Conservation (phyloP, 164 flowering plant species). For the Echeveria elegans region DNA sequence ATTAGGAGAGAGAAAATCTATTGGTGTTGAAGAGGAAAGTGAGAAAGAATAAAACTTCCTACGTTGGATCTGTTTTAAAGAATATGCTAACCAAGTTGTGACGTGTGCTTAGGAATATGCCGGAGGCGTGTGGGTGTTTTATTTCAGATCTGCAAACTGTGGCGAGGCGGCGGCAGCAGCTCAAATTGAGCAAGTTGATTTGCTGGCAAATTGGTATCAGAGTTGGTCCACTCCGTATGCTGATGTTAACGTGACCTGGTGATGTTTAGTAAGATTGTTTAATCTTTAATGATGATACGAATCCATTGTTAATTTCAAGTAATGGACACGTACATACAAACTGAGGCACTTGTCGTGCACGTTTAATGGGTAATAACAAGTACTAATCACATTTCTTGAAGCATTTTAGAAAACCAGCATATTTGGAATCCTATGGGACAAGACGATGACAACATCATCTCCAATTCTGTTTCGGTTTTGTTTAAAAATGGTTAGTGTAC, state of each 20-base stretch:
- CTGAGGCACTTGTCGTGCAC: neutral
- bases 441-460: neutral
- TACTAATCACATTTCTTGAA: neutral
- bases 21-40: neutral
- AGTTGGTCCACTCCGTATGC: neutral
- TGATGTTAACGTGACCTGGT: neutral
- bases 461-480: no score
- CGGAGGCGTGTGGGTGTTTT: no score
- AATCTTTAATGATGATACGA: neutral
- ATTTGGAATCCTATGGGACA: neutral
- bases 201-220: neutral
- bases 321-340: neutral
- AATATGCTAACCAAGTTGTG: neutral
- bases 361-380: neutral
- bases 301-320: neutral
- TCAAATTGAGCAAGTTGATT: neutral
- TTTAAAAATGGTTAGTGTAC: no score
- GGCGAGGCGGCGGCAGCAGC: neutral
- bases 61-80: neutral
- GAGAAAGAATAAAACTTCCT: neutral
- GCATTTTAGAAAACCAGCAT: neutral
- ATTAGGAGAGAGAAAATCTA: neutral
- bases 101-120: no score
- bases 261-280: neutral
- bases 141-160: no score